A percentile compares a stretch with the other conserved stretches of the same genome.
Conservation (phyloP, 805 yeast genomes). For the Yamadazyma kitorensis region DNA sequence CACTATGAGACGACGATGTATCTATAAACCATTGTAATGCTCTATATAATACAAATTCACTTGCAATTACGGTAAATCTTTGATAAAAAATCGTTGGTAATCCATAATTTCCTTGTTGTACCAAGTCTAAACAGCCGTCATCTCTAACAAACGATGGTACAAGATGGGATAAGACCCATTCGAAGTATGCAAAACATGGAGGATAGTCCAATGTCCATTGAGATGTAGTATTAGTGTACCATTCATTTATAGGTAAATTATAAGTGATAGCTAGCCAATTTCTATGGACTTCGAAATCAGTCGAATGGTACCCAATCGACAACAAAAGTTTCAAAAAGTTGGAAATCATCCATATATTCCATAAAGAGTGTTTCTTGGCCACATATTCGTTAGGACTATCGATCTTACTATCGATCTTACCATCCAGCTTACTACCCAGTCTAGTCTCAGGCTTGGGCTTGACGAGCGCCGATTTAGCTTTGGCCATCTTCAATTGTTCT, state of each 20-base stretch:
- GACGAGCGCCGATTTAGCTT: too few relatives aligned
- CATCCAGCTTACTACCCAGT: too few relatives aligned
- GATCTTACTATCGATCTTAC: too few relatives aligned
- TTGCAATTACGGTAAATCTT: slow-evolving; percentile 70
- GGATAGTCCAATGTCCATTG: slow-evolving; percentile 98
- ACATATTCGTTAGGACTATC: too few relatives aligned
- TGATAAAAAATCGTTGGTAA: slow-evolving; percentile 82
- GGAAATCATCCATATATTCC: slow-evolving; percentile 36
- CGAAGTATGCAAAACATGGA: slow-evolving; percentile 96
- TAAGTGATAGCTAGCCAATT: slow-evolving; percentile 94
- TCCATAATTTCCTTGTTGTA: slow-evolving; percentile 64
- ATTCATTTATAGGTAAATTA: slow-evolving; percentile 64
- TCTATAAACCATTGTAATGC: slow-evolving; percentile 72
- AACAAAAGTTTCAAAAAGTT: slow-evolving; percentile 34
- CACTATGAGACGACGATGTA: slow-evolving; percentile 33
- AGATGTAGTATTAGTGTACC: slow-evolving; percentile 79
- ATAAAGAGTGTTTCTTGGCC: slow-evolving; percentile 20
- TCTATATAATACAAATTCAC: slow-evolving; percentile 68
- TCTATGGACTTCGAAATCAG: slow-evolving; percentile 96
- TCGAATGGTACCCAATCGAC: slow-evolving; percentile 75
- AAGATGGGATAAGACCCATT: slow-evolving; percentile 69
- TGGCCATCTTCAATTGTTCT: too few relatives aligned
- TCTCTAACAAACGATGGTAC: slow-evolving; percentile 60
- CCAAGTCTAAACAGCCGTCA: slow-evolving; percentile 79
- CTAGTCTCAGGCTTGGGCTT: too few relatives aligned